A percentile compares a stretch with the other conserved stretches of the same genome.
These are phyloP conservation scores for Astrocystis sublimbata DNA, from an alignment of 495 filamentous ascomycete species.

Conservation along the genomic window DNA sequence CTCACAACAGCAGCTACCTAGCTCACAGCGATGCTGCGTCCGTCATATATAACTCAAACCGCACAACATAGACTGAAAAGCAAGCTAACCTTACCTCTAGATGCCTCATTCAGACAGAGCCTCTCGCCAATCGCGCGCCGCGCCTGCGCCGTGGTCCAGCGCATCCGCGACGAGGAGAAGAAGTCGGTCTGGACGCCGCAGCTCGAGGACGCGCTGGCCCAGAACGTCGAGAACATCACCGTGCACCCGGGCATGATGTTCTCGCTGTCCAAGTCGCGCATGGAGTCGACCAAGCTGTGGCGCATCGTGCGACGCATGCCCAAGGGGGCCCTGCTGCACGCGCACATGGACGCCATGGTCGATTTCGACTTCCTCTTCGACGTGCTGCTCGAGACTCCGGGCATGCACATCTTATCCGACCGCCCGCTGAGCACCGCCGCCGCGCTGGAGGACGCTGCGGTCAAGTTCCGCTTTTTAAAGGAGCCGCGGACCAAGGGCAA, in stretches of 20 bases:
- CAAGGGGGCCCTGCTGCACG: conserved; percentile 86
- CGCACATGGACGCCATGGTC: conserved; percentile 87
- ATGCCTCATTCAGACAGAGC: conserved; percentile 63
- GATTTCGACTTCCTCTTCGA: conserved; percentile 77
- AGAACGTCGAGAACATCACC: conserved; percentile 52
- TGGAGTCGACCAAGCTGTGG: conserved; percentile 84
- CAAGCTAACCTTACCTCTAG: conserved; percentile 35
- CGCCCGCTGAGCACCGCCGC: conserved; percentile 50
- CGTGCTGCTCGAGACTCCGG: conserved; percentile 67
- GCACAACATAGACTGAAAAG: neutral
- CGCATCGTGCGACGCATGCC: conserved; percentile 82
- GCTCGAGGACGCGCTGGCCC: conserved; percentile 63
- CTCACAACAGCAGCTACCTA: neutral
- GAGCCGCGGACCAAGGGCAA: conserved; percentile 28
- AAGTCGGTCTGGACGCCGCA: conserved; percentile 69
- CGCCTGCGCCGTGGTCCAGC: conserved; percentile 74
- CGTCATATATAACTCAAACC: conserved; percentile 1
- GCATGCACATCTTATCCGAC: conserved; percentile 68
- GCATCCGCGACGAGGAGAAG: conserved; percentile 76
- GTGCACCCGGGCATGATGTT: conserved; percentile 90
- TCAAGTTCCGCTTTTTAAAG: conserved; percentile 59
- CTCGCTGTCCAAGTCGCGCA: conserved; percentile 69
- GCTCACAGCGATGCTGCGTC: neutral
- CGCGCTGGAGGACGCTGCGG: conserved; percentile 46
- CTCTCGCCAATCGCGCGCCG: conserved; percentile 72